Conservation (phyloP, 2,329 filamentous ascomycete genomes). For the Botrytis fragariae region DNA sequence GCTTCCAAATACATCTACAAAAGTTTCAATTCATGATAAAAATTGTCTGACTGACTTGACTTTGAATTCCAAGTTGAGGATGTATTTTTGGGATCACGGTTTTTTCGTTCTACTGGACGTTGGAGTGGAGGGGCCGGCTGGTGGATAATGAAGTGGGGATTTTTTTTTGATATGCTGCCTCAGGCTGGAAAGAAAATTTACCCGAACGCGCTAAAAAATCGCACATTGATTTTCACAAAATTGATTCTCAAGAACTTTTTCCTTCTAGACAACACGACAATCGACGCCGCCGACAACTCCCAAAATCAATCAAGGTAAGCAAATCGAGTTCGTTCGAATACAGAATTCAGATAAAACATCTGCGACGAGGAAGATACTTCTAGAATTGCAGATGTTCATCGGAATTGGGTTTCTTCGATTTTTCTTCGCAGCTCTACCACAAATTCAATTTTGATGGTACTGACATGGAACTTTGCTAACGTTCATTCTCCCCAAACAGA, state of each 20-base stretch:
- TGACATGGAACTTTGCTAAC: neutral
- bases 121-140: neutral
- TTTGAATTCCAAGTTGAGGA: neutral
- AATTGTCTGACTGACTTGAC: neutral
- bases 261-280: conserved; percentile 19
- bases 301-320: conserved; percentile 18
- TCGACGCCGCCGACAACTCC: conserved; percentile 21
- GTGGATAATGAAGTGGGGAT: neutral
- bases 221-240: conserved; percentile 7
- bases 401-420: neutral
- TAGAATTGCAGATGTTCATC: neutral
- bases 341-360: neutral
- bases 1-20: neutral
- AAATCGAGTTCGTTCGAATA: neutral
- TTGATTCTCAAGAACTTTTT: conserved; percentile 1
- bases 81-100: neutral
- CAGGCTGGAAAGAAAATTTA: neutral
- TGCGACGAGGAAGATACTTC: neutral
- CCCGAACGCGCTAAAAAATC: conserved; percentile 13
- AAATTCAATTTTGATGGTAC: neutral
- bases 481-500: conserved; percentile 16
- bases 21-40: neutral
- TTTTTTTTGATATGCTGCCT: neutral
- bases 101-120: neutral
- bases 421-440: neutral